A percentile compares a stretch with the other conserved stretches of the same genome.
These are phyloP conservation scores for Juncus inflexus DNA, from an alignment of 176 grass and related monocot species.

Conservation along the genomic window DNA sequence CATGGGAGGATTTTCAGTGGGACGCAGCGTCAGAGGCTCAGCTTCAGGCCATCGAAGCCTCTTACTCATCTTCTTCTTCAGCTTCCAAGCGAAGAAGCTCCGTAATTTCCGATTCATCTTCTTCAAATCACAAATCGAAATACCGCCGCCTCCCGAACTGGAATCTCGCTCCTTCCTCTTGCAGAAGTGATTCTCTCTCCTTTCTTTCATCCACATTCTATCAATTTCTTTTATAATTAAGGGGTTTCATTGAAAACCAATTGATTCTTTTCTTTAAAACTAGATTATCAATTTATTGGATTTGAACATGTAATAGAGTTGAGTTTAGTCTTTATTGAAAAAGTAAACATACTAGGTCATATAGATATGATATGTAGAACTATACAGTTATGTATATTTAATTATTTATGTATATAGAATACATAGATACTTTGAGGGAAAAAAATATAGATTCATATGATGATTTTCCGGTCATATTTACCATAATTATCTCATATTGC, in stretches of 20 bases:
- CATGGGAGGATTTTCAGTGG: slow-evolving; percentile 63
- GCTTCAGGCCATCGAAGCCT: slow-evolving; percentile 78
- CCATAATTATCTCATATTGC: slow-evolving; percentile 2
- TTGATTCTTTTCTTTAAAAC: no score
- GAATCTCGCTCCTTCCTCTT: slow-evolving; percentile 34
- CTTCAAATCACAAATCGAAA: slow-evolving; percentile 24
- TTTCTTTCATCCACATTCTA: slow-evolving; percentile 11
- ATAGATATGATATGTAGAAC: no score
- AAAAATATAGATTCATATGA: slow-evolving; percentile 23
- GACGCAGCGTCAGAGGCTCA: slow-evolving; percentile 61
- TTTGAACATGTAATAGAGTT: no score
- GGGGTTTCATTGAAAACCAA: no score
- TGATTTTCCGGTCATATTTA: not conserved
- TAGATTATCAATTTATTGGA: no score
- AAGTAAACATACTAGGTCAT: no score
- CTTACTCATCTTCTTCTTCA: slow-evolving; percentile 31
- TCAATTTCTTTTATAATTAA: no score
- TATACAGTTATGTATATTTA: no score
- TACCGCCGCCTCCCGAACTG: slow-evolving; percentile 60
- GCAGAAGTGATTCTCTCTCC: slow-evolving; percentile 28
- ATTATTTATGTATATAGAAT: no score
- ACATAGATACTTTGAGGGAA: no score
- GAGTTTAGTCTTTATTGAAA: no score
- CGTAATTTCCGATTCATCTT: slow-evolving; percentile 5
- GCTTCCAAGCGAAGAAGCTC: slow-evolving; percentile 3